Evolutionary conservation across 2,329 filamentous ascomycete genomes (phyloP), one percentile per base, ranked within the genome.

Genomic region (Coniella vitis): DNA sequence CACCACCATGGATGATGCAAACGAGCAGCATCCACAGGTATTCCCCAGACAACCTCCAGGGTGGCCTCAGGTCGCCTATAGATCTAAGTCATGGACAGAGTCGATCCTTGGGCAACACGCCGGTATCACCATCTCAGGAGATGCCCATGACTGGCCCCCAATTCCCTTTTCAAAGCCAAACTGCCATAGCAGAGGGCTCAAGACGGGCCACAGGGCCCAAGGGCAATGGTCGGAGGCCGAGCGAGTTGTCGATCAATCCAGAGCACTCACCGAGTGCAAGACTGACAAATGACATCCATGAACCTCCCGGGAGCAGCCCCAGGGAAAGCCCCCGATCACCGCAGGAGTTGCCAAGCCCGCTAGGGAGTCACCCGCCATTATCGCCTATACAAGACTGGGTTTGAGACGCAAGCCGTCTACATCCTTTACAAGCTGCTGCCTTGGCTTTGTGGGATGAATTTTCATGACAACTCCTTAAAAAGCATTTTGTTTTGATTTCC

Each of bases 341-440:
- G 0, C 19, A 34, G 9, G 36, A 35, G 19, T n/a, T 38, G 36
- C 44, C 40, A 12, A 53, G 51, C 29, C 51, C 51, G 4, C 21
- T 53, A 35, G 22, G 39, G n/a, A 53, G 44, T 14, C 39, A 53
- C 12, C 51, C 51, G 7, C 47, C 51, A 3, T 3, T 49, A 16
- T 43, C 46, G 4, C 43, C 42, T 8, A 46, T 19, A 20, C 40
- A 29, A 5, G 32, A 46, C 2, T 53, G 50, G 50, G 22, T 53
- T 13, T 52, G 22, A 52, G 14, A 17, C 3, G 13, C 32, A 12
- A n/a, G 32, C 16, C 32, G 4, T n/a, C 16, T 12, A 9, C n/a
- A n/a, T 16, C 35, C 1, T 13, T 38, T 20, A 38, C 10, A 21
- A 38, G 5, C 25, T 5, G 10, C 5, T 29, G 5, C 25, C 5